These are phyloP conservation scores for Saprolegnia diclina DNA, from an alignment of 352 stramenopile genomes.

Conservation along the genomic window DNA sequence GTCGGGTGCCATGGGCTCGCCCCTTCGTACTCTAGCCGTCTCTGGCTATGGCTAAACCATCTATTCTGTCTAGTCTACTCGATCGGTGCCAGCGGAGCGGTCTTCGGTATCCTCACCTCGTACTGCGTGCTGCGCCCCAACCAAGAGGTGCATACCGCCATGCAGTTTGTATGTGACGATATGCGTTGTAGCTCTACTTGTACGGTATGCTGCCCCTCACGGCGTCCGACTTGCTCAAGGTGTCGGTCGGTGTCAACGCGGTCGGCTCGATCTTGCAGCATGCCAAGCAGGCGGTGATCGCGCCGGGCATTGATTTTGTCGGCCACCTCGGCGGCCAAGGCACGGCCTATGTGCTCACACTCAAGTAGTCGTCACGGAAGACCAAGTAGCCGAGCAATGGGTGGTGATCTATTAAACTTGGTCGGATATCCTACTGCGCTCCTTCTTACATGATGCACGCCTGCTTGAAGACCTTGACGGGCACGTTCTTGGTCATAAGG, in stretches of 20 bases:
- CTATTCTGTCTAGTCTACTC: constrained; percentile 50
- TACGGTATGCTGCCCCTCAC: constrained; percentile 53
- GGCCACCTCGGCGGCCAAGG: constrained; percentile 67
- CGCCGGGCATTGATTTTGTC: constrained; percentile 51
- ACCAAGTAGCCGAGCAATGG: no score
- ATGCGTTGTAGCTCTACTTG: constrained; percentile 41
- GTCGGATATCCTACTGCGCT: neutral
- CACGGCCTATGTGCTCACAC: constrained; percentile 38
- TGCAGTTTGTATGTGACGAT: neutral
- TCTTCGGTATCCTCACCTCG: constrained; percentile 72
- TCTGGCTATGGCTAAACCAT: no score
- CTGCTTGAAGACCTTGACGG: constrained; percentile 28
- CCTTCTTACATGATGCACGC: constrained; percentile 19
- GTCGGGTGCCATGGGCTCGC: constrained; percentile 54
- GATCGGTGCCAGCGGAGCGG: constrained; percentile 70
- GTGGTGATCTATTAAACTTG: constrained; percentile 9
- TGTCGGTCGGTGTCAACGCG: constrained; percentile 57
- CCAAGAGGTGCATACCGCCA: constrained; percentile 38
- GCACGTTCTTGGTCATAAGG: constrained; percentile 27
- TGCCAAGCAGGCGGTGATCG: constrained; percentile 29
- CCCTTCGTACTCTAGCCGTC: constrained; percentile 48
- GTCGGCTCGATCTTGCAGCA: constrained; percentile 56
- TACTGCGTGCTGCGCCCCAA: constrained; percentile 72
- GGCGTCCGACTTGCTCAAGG: constrained; percentile 53
- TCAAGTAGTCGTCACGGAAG: constrained; percentile 23